These are phyloP conservation scores for Ascochyta lentis DNA, from an alignment of 2,329 filamentous ascomycete genomes.

Conservation along the genomic window DNA sequence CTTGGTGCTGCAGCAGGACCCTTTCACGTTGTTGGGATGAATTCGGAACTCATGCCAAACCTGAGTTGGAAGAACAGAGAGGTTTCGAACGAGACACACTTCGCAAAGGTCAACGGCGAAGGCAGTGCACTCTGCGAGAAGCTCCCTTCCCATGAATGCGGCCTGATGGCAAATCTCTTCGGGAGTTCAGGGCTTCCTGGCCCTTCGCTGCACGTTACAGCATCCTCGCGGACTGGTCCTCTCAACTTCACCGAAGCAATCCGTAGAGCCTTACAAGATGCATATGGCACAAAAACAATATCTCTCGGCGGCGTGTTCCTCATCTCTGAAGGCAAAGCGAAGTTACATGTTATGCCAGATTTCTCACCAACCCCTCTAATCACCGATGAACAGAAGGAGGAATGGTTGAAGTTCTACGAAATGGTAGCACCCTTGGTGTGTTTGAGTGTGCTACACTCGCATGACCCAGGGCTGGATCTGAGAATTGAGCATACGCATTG, in stretches of 20 bases:
- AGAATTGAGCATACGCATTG: slow-evolving; percentile 59
- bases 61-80: slow-evolving; percentile 11
- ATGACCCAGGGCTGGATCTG: slow-evolving; percentile 50
- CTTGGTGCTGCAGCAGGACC: slow-evolving; percentile 28
- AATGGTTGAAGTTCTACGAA: slow-evolving; percentile 25
- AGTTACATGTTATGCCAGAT: slow-evolving; percentile 26
- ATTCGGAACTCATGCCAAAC: slow-evolving; percentile 26
- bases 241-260: slow-evolving; percentile 26
- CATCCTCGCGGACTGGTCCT: slow-evolving; percentile 13
- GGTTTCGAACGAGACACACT: slow-evolving; percentile 11
- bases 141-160: slow-evolving; percentile 20
- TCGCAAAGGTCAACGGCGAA: slow-evolving; percentile 18
- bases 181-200: slow-evolving; percentile 19
- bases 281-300: slow-evolving; percentile 15
- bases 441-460: slow-evolving; percentile 32
- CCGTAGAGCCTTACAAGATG: slow-evolving; percentile 13
- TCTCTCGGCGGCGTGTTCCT: slow-evolving; percentile 24
- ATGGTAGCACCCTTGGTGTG: slow-evolving; percentile 23
- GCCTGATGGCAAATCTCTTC: slow-evolving; percentile 27
- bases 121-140: slow-evolving; percentile 14
- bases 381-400: slow-evolving; percentile 15
- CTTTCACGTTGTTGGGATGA: slow-evolving; percentile 22
- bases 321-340: slow-evolving; percentile 18
- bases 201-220: slow-evolving; percentile 21
- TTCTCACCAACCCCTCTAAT: slow-evolving; percentile 18